Conservation (phyloP, 1,284 basidiomycete species). For the Cutaneotrichosporon sp. region DNA sequence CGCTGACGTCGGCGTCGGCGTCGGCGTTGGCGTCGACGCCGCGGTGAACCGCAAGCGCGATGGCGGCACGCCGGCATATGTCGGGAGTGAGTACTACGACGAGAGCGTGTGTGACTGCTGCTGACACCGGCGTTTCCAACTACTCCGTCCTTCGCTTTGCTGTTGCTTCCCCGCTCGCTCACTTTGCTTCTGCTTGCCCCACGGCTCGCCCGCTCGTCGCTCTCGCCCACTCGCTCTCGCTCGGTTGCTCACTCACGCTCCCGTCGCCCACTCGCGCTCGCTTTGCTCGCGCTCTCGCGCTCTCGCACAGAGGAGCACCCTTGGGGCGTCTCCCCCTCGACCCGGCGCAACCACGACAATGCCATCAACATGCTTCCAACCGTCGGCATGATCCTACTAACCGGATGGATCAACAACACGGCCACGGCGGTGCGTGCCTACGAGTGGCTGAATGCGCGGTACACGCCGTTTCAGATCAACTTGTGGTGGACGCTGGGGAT, state of each 20-base stretch:
- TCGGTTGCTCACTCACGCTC: neutral
- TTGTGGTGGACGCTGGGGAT: slow-evolving; percentile 7
- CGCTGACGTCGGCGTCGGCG: neutral
- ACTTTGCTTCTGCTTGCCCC: neutral
- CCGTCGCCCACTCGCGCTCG: neutral
- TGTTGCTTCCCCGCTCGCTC: neutral
- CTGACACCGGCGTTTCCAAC: too few relatives aligned
- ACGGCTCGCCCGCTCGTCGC: neutral
- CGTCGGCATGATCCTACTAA: slow-evolving; percentile 9
- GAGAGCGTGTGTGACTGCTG: too few relatives aligned
- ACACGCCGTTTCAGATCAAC: slow-evolving; percentile 15
- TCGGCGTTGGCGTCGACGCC: too few relatives aligned
- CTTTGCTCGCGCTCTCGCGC: too few relatives aligned
- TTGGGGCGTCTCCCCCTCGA: slow-evolving; percentile 7
- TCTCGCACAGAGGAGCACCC: slow-evolving; percentile 14
- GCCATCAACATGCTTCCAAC: slow-evolving; percentile 4
- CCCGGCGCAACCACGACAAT: slow-evolving; percentile 13
- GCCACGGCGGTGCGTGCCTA: neutral
- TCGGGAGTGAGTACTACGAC: slow-evolving; percentile 8
- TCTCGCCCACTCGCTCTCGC: too few relatives aligned
- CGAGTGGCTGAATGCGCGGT: slow-evolving; percentile 12
- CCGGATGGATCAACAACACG: slow-evolving; percentile 3
- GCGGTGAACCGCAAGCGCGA: too few relatives aligned
- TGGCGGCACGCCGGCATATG: neutral
- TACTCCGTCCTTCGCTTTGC: neutral